Base-by-base conservation (phyloP, 768 basidiomycete genomes). In the Termitomyces sp. region DNA sequence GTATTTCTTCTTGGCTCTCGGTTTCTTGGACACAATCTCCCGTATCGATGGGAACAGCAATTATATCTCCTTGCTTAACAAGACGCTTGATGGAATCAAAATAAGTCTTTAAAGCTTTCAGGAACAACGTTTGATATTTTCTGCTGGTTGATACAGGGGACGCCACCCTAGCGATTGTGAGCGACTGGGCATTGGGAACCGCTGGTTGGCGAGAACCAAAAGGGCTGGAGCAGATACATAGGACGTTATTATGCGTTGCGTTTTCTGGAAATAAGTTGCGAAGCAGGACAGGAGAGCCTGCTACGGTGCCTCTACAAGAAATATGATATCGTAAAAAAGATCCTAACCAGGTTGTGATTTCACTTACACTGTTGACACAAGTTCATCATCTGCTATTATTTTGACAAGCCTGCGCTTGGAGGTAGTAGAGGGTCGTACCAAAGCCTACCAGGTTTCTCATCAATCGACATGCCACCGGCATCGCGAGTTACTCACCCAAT, bases 121-220 rank as follows among this genome's bases (percentile, higher is more conserved):
- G 67, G 65, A 88, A 85, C 6, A 83, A 66, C 0, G 76, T 66
- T 66, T 93, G 89, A 66, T 88, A 88, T 34, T 72, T 68, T 45
- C 84, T 83, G 68, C 84, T 82, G 13, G 79, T 84, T 1, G 90
- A 85, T 56, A 85, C 72, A 1, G 91, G 86, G 0, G 92, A 91
- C 0, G 89, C 84, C 7, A 97, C 77, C n/a, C 91, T 84, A 2
- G 92, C 89, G 54, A 97, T 76, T 1, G 88, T 90, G 22, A 95
- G 73, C 1, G 82, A 75, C 55, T 74, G 76, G 7, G 93, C 94
- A 20, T 72, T 81, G 2, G 93, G 92, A 31, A 94, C 75, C 8
- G 78, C 71, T 31, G 87, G 87, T 55, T 75, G 72, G 6, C 75
- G 72, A 11, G 81, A 77, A 15, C 86, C 86, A 63, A 88, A 87